These are phyloP conservation scores for Auriscalpium microsporum DNA, from an alignment of 768 basidiomycete species.

Conservation along the genomic window DNA sequence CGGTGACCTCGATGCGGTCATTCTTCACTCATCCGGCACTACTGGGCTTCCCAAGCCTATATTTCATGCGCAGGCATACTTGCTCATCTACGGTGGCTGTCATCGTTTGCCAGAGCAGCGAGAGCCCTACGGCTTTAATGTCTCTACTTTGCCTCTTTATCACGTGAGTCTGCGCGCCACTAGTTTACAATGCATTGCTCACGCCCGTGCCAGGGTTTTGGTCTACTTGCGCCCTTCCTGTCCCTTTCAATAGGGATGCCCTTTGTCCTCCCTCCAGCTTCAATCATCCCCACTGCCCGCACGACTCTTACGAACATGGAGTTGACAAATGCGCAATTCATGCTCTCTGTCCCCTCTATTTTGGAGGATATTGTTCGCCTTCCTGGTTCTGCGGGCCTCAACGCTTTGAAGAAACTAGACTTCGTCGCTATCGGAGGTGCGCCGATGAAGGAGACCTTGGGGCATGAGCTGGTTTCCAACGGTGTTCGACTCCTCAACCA, in stretches of 20 bases:
- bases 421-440: slow-evolving; percentile 32
- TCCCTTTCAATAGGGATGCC: slow-evolving; percentile 32
- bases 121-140: slow-evolving; percentile 23
- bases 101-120: slow-evolving; percentile 27
- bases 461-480: slow-evolving; percentile 20
- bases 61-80: slow-evolving; percentile 23
- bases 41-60: slow-evolving; percentile 45
- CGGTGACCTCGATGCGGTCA: slow-evolving; percentile 30
- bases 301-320: slow-evolving; percentile 17
- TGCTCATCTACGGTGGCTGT: slow-evolving; percentile 27
- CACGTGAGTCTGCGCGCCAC: slow-evolving; percentile 23
- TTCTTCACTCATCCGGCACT: slow-evolving; percentile 44
- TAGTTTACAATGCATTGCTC: background rate
- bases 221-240: slow-evolving; percentile 28
- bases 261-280: slow-evolving; percentile 28
- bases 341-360: slow-evolving; percentile 33
- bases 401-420: slow-evolving; percentile 24
- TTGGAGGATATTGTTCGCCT: slow-evolving; percentile 28
- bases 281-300: slow-evolving; percentile 29
- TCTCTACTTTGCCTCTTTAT: slow-evolving; percentile 32
- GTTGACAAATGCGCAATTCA: slow-evolving; percentile 23
- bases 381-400: slow-evolving; percentile 20
- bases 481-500: slow-evolving; percentile 32
- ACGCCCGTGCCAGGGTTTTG: slow-evolving; percentile 24
- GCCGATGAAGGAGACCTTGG: slow-evolving; percentile 30